Base-by-base conservation (phyloP, 1,139 yeast species). In the Pichia sp. region DNA sequence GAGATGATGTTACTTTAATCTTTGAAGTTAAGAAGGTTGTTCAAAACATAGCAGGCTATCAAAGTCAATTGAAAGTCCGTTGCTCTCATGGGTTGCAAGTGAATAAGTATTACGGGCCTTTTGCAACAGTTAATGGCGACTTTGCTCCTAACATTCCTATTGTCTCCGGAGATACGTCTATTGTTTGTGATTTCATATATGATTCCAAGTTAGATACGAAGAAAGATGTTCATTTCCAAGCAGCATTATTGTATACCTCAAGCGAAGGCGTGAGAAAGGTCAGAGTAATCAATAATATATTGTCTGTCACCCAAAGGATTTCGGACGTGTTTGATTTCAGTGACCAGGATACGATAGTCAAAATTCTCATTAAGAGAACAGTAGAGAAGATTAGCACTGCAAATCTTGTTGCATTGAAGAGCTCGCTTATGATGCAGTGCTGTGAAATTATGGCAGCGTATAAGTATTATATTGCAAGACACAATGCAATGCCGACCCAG, bases 1-100 rank as follows among this genome's bases (percentile, higher is more conserved):
- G 90, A 54, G 97, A 93, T 67, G 91, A 89, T 27, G 72, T 83
- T 29, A 75, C 80, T 20, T 75, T 90, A 54, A 78, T 83, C 16
- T 81, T 84, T 45, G 87, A 86, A 45, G 75, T 88, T 62, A 74
- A 74, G 43, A 71, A 75, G 44, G 73, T 80, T 2, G 73, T 85
- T 8, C 64, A 71, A 24, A 75, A 74, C 53, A 63, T 75, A 1
- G 67, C 74, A 14, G 99, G 96, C 4, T 86, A 87, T 64, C 95
- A 89, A 68, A 93, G 88, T 4, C 86, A 87, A 63, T 73, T 93
- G 62, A 91, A 91, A 67, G 80, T 91, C 44, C 85, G 99, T 61
- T 87, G 95, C 64, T 90, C 97, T 1, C 84, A 81, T 60, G 99
- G 99, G 0, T 75, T 95, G 55, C 95, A 89, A 66, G 91, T 93